Evolutionary conservation across 164 flowering plant genomes (phyloP), one percentile per base, ranked within the genome.

Genomic region (Aristolochia fimbriata): DNA sequence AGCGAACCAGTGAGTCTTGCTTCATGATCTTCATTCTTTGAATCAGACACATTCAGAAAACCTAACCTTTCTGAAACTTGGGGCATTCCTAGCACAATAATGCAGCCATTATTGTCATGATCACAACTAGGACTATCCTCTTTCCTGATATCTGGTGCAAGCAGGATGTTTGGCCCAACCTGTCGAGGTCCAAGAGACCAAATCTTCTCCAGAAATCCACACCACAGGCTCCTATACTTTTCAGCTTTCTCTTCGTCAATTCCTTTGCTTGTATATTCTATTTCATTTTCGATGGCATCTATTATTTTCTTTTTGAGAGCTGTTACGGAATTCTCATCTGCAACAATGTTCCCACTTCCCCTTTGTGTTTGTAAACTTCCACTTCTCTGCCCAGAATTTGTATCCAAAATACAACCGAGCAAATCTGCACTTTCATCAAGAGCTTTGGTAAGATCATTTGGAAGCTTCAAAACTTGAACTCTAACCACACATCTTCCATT

Each of bases 101-200:
- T 30, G 33, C 67, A 20, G 14, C 33, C 67, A 17, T 64, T 37
- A n/a, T n/a, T n/a, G n/a, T 43, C 43, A 37, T 37, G 43, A 37
- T 7, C 59, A 33, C 17, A 64, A 46, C 80, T 77, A 27, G 33
- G 12, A 41, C 76, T 71, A n/a, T 23, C 21, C 52, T 6, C 51
- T 22, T 58, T 65, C 65, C 62, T 74, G 15, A 55, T 10, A 57
- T 77, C 81, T 17, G 98, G 93, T 52, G 76, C 77, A 63, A 89
- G 69, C 61, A 87, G 92, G 56, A 91, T 70, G 61, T 87, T 91
- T 11, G 97, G 94, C 62, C 97, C 96, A 49, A 84, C 78, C 51
- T 86, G 89, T 69, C 80, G 65, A 30, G 97, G 96, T 45, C 97
- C 97, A 61, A 90, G 80, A 20, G 96, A 83, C 98, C 98, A 91